Percentiles rank a stretch among this genome's conserved stretches.
Evolutionary conservation across 805 yeast genomes (phyloP).

Genomic region (Candida nonsorbophila): DNA sequence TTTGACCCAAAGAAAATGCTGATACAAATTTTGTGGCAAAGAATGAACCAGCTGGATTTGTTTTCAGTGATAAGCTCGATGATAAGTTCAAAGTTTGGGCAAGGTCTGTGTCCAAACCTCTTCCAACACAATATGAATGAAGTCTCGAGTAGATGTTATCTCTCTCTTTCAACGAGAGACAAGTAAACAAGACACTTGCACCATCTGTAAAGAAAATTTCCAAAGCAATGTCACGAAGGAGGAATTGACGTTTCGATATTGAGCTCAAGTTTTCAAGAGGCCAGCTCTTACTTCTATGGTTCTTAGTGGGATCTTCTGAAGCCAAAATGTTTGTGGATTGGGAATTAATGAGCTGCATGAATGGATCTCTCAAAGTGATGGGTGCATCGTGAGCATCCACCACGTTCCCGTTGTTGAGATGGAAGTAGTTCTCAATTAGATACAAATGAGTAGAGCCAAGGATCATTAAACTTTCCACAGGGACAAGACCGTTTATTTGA

Average conservation of each 20-base stretch:
- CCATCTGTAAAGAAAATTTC: slow-evolving; percentile 76
- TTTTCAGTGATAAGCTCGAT: slow-evolving; percentile 33
- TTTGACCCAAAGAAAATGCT: slow-evolving; percentile 30
- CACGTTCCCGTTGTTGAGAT: slow-evolving; percentile 45
- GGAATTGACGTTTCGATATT: slow-evolving; percentile 68
- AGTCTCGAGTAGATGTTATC: slow-evolving; percentile 52
- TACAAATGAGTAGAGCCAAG: slow-evolving; percentile 63
- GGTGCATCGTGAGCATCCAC: slow-evolving; percentile 68
- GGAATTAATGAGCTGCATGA: slow-evolving; percentile 58
- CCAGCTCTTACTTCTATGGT: slow-evolving; percentile 57
- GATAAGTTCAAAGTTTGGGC: slow-evolving; percentile 49
- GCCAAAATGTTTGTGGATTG: slow-evolving; percentile 26
- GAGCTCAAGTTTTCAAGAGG: slow-evolving; percentile 52
- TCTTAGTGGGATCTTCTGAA: slow-evolving; percentile 13
- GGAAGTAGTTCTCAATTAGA: slow-evolving; percentile 65
- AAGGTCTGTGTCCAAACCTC: slow-evolving; percentile 50
- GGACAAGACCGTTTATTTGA: slow-evolving; percentile 69
- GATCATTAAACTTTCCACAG: slow-evolving; percentile 70
- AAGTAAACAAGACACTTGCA: slow-evolving; percentile 62
- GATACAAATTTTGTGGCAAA: slow-evolving; percentile 25
- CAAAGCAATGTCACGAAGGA: slow-evolving; percentile 74
- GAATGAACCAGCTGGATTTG: slow-evolving; percentile 35
- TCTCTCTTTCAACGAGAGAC: slow-evolving; percentile 46
- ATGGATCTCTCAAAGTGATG: slow-evolving; percentile 55
- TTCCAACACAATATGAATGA: slow-evolving; percentile 43